Evolutionary conservation across 192 early-diverging fungal species (phyloP), one percentile per base, ranked within the genome.

Genomic region (Coemansia asiatica): DNA sequence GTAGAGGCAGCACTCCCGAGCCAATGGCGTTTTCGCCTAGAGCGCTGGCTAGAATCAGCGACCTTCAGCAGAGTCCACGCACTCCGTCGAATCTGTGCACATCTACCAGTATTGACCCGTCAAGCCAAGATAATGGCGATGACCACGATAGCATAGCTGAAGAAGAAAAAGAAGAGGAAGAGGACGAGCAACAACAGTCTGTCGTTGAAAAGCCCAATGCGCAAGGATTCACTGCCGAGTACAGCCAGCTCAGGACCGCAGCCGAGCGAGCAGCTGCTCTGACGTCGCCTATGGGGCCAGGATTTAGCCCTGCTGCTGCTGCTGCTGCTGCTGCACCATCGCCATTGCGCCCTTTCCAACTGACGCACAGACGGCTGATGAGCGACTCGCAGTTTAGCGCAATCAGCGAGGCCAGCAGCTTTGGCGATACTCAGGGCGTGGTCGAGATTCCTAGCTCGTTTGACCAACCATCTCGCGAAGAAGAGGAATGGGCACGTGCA

Each of bases 401-500:
- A 2, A 35, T 63, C 9, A 74, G 68, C 62, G 69, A 71, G 18
- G 72, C 63, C 47, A 81, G 72, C 59, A 81, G 78, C 44, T 71
- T 81, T 59, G 69, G 56, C 22, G 72, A 72, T 22, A 70, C 72
- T 21, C 72, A 69, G 63, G 78, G 78, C 10, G 61, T 63, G 0
- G 61, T 72, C 1, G 69, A 75, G 18, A 46, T 75, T 6, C 72
- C 78, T 5, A 23, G 33, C 6, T 69, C 72, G 40, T 81, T 81
- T 59, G 66, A 22, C 0, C 23, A 29, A 19, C 78, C 78, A 4
- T 64, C 78, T 5, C 65, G 63, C n/a, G 69, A 81, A 25, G 78
- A 81, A 54, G 94, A 96, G 63, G 66, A 83, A 25, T 89, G 86
- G 87, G 77, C 85, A 27, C 85, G 88, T 15, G 82, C 76, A 8